phyloP scores from a whole-genome alignment of 176 grass and related monocot species.

The Bolboschoenus planiculmis region DNA sequence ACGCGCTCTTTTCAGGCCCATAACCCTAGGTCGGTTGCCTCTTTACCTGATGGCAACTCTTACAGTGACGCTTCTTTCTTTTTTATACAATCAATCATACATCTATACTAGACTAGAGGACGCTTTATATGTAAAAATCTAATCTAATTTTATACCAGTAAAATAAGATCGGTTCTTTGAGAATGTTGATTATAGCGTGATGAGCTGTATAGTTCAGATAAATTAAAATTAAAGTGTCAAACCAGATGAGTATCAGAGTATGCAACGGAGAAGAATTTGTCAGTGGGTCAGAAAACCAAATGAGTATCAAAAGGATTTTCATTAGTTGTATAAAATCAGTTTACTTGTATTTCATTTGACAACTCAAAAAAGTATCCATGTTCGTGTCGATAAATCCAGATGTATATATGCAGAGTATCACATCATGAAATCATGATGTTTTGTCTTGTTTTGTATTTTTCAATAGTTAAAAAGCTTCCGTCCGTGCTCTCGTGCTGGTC shows the following conservation, averaged over 20 bases:
- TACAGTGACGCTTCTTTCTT: background rate
- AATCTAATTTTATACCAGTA: background rate
- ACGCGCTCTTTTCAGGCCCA: background rate
- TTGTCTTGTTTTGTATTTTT: conserved; percentile 9
- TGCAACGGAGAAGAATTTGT: too few species aligned
- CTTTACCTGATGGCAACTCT: background rate
- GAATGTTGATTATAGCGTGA: background rate
- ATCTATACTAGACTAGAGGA: background rate
- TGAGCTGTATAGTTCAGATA: background rate
- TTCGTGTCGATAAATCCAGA: background rate
- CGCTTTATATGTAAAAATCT: too few species aligned
- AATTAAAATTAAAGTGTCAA: too few species aligned
- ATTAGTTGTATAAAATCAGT: background rate
- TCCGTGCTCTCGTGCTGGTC: background rate
- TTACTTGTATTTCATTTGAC: background rate
- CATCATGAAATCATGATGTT: background rate
- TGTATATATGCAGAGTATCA: background rate
- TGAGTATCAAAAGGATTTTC: background rate
- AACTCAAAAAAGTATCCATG: background rate
- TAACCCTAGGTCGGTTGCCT: background rate
- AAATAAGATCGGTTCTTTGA: too few species aligned
- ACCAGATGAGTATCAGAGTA: too few species aligned
- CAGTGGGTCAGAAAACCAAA: too few species aligned
- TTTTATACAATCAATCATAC: background rate
- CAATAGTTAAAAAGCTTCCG: background rate